Evolutionary conservation across 441 rosid species (phyloP), one percentile per base, ranked within the genome.

Genomic region (Dalechampia spathulata): DNA sequence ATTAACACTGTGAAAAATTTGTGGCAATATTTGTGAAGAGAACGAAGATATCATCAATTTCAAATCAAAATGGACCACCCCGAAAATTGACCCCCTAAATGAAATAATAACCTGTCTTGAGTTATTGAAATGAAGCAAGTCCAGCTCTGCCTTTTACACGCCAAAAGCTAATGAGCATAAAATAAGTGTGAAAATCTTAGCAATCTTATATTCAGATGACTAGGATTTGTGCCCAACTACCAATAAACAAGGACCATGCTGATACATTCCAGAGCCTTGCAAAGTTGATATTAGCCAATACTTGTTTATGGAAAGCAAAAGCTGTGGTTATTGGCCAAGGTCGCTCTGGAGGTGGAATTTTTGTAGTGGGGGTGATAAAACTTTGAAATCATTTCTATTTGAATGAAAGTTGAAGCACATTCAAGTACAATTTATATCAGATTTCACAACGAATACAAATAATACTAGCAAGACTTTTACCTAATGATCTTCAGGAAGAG

Each of bases 401-500:
- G 17, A 56, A 13, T 12, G 16, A 27, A 55, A 52, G 37, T 2
- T 13, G 14, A 42, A 36, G 26, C 40, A 19, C 21, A 1, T 41
- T 16, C 6, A 19, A 6, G 10, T 9, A 42, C 7, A 30, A 30
- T 30, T 30, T 8, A 39, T 22, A 44, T 21, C 25, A 58, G 62
- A 61, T 49, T 21, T 14, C 55, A 42, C 16, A 30, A 21, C 15
- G 32, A 36, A 52, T 15, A 15, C 19, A 51, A 59, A 57, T 19
- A 36, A 19, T 19, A 51, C 15, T 21, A 34, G 52, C 23, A 63
- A 57, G 54, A 55, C 62, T 49, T 38, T 44, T 52, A 70, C 75
- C 75, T 70, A n/a, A 65, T 53, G 49, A 37, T 39, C 55, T 68
- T 63, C 19, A 78, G 71, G 64, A 73, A 73, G 63, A 57, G 69